phyloP scores from a whole-genome alignment of 345 rosid genomes.

The Pelargonium nanum region DNA sequence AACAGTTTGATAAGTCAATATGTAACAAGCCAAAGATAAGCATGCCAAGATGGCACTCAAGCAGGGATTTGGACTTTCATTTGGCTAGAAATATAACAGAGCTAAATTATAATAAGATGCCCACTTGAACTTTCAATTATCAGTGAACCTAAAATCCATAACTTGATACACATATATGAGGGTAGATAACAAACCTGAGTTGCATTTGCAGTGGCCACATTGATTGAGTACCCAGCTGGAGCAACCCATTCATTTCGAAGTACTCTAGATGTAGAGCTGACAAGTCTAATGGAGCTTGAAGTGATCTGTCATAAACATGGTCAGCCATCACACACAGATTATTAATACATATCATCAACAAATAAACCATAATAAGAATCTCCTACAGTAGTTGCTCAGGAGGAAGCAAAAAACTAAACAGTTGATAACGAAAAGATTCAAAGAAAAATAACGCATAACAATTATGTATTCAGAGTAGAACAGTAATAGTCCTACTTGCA shows the following conservation, averaged over 20 bases:
- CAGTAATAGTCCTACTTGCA: conserved; percentile 44
- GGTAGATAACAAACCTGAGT: conserved; percentile 53
- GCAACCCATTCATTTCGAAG: conserved; percentile 69
- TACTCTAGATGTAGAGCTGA: conserved; percentile 61
- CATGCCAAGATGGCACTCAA: background rate
- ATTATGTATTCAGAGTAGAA: background rate
- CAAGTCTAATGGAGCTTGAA: conserved; percentile 76
- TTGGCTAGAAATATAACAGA: background rate
- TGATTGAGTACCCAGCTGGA: conserved; percentile 64
- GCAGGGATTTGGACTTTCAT: background rate
- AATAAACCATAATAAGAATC: background rate
- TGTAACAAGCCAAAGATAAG: background rate
- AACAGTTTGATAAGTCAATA: conserved; percentile 1
- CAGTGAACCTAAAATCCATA: background rate
- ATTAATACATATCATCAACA: background rate
- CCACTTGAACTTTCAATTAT: background rate
- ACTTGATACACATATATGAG: background rate
- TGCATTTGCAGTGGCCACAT: conserved; percentile 90
- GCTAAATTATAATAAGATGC: background rate
- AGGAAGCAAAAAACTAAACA: background rate
- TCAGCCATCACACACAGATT: conserved; percentile 9
- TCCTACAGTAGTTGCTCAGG: background rate
- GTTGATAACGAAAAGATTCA: background rate
- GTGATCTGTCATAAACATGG: conserved; percentile 50
- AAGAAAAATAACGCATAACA: background rate